phyloP scores from a whole-genome alignment of 2,329 filamentous ascomycete genomes.

The Lasiodiplodia hormozganensis region DNA sequence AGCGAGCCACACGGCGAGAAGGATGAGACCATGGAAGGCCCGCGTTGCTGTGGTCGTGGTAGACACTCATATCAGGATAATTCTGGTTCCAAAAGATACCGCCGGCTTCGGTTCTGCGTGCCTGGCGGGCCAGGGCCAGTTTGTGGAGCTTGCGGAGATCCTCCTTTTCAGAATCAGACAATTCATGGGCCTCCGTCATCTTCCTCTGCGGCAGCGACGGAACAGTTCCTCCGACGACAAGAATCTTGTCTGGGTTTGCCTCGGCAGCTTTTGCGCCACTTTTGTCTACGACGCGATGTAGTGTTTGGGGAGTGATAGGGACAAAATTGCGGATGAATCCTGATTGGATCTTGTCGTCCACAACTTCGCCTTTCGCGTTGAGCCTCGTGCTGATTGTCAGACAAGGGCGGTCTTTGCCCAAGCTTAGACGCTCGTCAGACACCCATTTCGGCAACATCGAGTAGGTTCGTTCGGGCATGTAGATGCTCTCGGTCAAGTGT shows the following conservation, averaged over 20 bases:
- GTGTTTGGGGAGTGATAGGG: constrained; percentile 56
- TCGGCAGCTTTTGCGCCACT: constrained; percentile 29
- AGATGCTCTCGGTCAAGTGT: constrained; percentile 62
- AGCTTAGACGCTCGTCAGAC: constrained; percentile 60
- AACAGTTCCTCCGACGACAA: constrained; percentile 44
- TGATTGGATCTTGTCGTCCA: constrained; percentile 61
- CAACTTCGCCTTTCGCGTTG: constrained; percentile 57
- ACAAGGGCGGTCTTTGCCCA: constrained; percentile 60
- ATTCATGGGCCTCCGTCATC: not conserved
- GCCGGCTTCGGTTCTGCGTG: constrained; percentile 45
- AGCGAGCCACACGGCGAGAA: constrained; percentile 45
- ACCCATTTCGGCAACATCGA: constrained; percentile 63
- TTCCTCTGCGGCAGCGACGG: constrained; percentile 28
- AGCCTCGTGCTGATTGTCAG: constrained; percentile 68
- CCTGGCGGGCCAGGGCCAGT: constrained; percentile 43
- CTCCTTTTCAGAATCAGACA: constrained; percentile 34
- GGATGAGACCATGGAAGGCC: constrained; percentile 53
- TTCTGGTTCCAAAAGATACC: constrained; percentile 44
- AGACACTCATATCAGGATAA: constrained; percentile 45
- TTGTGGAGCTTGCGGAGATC: constrained; percentile 46
- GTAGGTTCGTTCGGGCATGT: constrained; percentile 63
- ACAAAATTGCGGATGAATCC: constrained; percentile 63
- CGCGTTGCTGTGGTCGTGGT: constrained; percentile 37
- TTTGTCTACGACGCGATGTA: constrained; percentile 46
- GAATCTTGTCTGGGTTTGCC: constrained; percentile 30